Evolutionary conservation across 1,284 basidiomycete genomes (phyloP).

Genomic region (Hymenochaete sp.): DNA sequence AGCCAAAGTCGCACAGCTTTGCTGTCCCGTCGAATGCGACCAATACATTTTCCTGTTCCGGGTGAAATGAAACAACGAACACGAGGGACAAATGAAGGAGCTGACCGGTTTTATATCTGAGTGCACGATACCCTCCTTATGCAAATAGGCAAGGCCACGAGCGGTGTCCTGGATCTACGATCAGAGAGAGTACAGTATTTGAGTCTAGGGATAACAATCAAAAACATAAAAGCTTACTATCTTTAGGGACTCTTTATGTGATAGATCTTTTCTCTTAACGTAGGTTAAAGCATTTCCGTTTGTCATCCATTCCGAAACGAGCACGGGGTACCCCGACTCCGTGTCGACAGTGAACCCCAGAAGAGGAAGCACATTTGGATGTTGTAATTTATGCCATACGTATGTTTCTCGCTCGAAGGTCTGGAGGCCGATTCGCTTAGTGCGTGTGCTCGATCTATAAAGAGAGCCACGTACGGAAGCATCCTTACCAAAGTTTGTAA

Average conservation of each 20-base stretch:
- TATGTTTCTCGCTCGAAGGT: constrained; percentile 45
- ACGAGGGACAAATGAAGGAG: no score
- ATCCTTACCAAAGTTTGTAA: no score
- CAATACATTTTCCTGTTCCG: no score
- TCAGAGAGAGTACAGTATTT: neutral
- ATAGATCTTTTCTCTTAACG: no score
- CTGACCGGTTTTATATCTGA: constrained; percentile 14
- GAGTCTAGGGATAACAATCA: neutral
- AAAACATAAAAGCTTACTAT: constrained; percentile 5
- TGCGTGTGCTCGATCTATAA: no score
- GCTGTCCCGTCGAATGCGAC: no score
- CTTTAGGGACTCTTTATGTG: neutral
- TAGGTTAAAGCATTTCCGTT: constrained; percentile 6
- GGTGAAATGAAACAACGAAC: no score
- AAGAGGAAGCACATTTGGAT: constrained; percentile 45
- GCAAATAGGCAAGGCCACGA: constrained; percentile 8
- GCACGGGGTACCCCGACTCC: constrained; percentile 6
- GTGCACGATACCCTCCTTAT: constrained; percentile 7
- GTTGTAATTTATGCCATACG: constrained; percentile 44
- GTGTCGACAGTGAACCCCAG: constrained; percentile 35
- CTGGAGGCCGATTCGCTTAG: no score
- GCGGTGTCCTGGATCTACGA: constrained; percentile 8
- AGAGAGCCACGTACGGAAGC: no score
- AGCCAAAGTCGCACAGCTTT: no score
- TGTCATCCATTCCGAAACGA: constrained; percentile 16